phyloP scores from a whole-genome alignment of 306 rosid species.

The Quercus glauca region DNA sequence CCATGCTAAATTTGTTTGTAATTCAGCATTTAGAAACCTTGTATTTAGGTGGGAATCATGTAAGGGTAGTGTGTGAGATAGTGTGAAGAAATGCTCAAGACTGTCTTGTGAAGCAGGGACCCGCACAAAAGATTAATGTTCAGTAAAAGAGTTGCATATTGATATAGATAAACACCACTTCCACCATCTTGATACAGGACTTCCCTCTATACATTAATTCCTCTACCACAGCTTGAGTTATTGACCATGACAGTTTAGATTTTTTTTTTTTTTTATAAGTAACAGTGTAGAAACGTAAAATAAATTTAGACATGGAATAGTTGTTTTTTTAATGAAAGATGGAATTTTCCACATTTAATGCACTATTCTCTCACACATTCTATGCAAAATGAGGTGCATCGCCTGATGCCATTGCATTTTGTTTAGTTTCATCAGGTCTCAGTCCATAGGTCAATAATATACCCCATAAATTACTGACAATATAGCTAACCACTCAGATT shows the following conservation, averaged over 20 bases:
- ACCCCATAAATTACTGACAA: not conserved
- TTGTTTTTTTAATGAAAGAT: not conserved
- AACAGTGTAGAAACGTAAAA: not conserved
- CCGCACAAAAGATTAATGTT: slow-evolving; percentile 1
- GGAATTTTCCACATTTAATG: not conserved
- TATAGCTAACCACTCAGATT: not conserved
- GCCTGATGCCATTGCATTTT: not conserved
- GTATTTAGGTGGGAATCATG: no score
- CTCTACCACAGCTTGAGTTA: not conserved
- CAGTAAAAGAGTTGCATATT: slow-evolving; percentile 9
- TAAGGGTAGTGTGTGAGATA: no score
- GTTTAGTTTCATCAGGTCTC: not conserved
- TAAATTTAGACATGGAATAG: not conserved
- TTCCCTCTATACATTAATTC: not conserved
- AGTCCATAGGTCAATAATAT: not conserved
- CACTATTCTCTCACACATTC: not conserved
- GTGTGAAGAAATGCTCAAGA: no score
- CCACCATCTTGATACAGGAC: not conserved
- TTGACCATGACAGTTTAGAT: not conserved
- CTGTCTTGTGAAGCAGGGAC: no score
- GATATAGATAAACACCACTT: slow-evolving; percentile 1
- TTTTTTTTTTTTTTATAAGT: no score
- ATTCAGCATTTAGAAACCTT: no score
- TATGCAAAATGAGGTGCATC: not conserved
- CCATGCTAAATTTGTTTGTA: no score